Evolutionary conservation across 768 basidiomycete species (phyloP).

Genomic region (Sporobolomyces pararoseus): DNA sequence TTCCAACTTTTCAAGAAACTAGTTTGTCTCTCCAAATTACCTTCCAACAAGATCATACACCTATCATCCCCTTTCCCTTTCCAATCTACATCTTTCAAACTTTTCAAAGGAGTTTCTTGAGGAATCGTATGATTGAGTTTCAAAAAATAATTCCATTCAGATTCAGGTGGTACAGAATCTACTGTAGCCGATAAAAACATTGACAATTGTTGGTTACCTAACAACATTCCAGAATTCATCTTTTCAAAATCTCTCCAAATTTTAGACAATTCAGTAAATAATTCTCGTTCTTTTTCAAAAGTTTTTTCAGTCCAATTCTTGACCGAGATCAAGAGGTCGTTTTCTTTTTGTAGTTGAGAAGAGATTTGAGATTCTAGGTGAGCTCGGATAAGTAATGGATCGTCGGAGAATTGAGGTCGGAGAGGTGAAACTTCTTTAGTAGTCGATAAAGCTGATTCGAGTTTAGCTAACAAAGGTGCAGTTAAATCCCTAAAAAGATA

Average conservation of each 20-base stretch:
- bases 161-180: constrained; percentile 31
- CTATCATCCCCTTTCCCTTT: constrained; percentile 18
- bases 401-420: constrained; percentile 16
- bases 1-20: constrained; percentile 36
- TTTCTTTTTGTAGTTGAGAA: constrained; percentile 28
- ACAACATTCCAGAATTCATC: constrained; percentile 28
- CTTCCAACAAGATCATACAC: constrained; percentile 26
- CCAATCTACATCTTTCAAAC: constrained; percentile 9
- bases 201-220: constrained; percentile 34
- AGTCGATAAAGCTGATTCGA: constrained; percentile 9
- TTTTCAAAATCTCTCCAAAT: constrained; percentile 32
- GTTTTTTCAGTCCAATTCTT: constrained; percentile 19
- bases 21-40: constrained; percentile 37
- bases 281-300: constrained; percentile 18
- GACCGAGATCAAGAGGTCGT: constrained; percentile 28
- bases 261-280: constrained; percentile 16
- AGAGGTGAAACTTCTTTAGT: background rate
- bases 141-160: constrained; percentile 39
- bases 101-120: background rate
- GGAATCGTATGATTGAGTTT: constrained; percentile 32
- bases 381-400: constrained; percentile 36
- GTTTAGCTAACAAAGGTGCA: constrained; percentile 14
- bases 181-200: constrained; percentile 40
- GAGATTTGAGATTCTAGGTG: constrained; percentile 28
- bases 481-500: constrained; percentile 22